phyloP scores from a whole-genome alignment of 176 grass and related monocot genomes.

The Bothriochloa decipiens region DNA sequence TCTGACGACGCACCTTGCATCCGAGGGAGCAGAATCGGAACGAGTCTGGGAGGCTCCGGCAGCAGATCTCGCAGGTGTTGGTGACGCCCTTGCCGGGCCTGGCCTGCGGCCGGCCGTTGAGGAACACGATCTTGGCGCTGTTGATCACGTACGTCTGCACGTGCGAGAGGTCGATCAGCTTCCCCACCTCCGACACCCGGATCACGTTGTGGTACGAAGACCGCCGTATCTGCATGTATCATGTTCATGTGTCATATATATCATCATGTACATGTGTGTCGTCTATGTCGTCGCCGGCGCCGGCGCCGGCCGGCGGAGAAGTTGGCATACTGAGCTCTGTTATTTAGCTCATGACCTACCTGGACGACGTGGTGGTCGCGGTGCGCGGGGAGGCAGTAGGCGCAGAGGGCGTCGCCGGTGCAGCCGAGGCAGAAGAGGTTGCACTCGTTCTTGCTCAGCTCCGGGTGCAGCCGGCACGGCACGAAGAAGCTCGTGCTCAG shows the following conservation, averaged over 20 bases:
- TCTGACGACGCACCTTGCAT: slow-evolving; percentile 50
- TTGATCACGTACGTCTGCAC: slow-evolving; percentile 93
- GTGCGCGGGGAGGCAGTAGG: slow-evolving; percentile 62
- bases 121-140: slow-evolving; percentile 82
- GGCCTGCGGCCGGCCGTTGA: slow-evolving; percentile 72
- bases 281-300: not conserved
- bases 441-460: slow-evolving; percentile 81
- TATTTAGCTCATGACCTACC: slow-evolving; percentile 18
- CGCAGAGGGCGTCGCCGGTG: slow-evolving; percentile 58
- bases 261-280: not conserved
- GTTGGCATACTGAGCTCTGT: no score
- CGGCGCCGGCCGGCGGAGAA: no score
- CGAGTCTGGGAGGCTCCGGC: slow-evolving; percentile 66
- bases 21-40: slow-evolving; percentile 87
- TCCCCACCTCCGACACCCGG: slow-evolving; percentile 72
- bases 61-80: slow-evolving; percentile 74
- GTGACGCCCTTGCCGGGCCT: slow-evolving; percentile 58
- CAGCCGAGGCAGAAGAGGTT: slow-evolving; percentile 74
- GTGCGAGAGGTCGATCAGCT: slow-evolving; percentile 69
- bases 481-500: slow-evolving; percentile 70
- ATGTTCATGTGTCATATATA: no score
- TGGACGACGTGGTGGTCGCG: slow-evolving; percentile 66
- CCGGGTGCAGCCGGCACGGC: slow-evolving; percentile 53
- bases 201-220: slow-evolving; percentile 94
- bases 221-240: slow-evolving; percentile 49